Base-by-base conservation (phyloP, 2,329 filamentous ascomycete genomes). In the Calonectria pseudoreteaudii region DNA sequence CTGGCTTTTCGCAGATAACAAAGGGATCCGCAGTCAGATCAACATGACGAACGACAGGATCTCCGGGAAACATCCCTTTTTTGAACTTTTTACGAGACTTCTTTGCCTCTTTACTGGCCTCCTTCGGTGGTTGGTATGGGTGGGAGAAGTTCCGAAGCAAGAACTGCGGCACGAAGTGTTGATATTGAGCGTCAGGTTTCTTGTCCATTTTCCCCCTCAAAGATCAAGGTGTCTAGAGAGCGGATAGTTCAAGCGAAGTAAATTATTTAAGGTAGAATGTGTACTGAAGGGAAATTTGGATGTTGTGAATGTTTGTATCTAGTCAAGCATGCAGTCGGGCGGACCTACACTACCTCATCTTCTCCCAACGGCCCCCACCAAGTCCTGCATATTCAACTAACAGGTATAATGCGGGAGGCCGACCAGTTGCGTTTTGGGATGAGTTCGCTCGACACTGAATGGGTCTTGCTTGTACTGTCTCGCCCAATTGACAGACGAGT, bases 101-200 rank as follows among this genome's bases (percentile, higher is more conserved):
- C 30, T 66, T 71, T 28, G 28, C 13, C 3, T 23, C 49, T n/a
- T 58, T 20, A 20, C 49, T 30, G 14, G 30, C 23, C n/a, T n/a
- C n/a, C n/a, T 18, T 31, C 20, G 62, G 62, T 7, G 49, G 38
- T 4, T 38, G 41, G 23, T 58, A 66, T 11, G 49, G 60, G 18
- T 71, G 60, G 28, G 62, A 49, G 14, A 66, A 66, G 62, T 71
- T 71, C 62, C 38, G n/a, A 0, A 71, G 58, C 7, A 71, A 50
- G 36, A 71, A 71, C 38, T 71, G 60, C 3, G 69, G 69, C 18
- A 66, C 41, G 62, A 66, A 71, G 62, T 66, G 69, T 31, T 71
- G 69, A 44, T 66, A 71, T n/a, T 60, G 36, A 18, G 38, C 13
- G n/a, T 41, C n/a, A 6, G 31, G n/a, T 26, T 26, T 28, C 36